Base-by-base conservation (phyloP, 331 rosid genomes). In the Rosa hybrid region DNA sequence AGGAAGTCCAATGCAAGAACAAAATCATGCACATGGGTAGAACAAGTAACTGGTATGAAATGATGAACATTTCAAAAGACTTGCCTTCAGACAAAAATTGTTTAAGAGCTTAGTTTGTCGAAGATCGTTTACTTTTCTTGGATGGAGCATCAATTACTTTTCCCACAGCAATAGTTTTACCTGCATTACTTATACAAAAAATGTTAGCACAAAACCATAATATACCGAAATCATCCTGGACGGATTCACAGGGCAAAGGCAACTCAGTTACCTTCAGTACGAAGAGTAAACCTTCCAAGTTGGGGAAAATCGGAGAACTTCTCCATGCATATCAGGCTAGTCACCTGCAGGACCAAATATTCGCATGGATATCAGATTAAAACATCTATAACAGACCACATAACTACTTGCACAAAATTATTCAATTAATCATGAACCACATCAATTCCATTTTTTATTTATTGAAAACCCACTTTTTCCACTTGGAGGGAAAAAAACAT, bases 251-350 rank as follows among this genome's bases (percentile, higher is more conserved):
- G 81, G 23, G 70, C 48, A 41, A 45, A 20, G 74, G 8, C 62
- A 70, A 68, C 56, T 56, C 54, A 57, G 70, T 84, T 77, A 96
- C 99, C 98, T 88, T 96, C 99, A 45, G 94, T 91, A 27, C 99
- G 99, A 82, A 96, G 98, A 57, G 99, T 96, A 77, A 96, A 96
- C 87, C 99, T 89, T 85, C 99, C 99, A 18, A 96, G 97, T 78
- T 93, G 99, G 3, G 97, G 92, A 77, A 89, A 88, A 69, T 90
- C 90, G 14, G 95, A 39, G 68, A 96, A 96, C 83, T 87, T 92
- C 88, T 96, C 99, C 13, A 93, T 6, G 80, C 99, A 93, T 80
- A 96, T 93, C 57, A 49, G 0, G 82, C 78, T 96, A 72, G 30
- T 86, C 78, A 92, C 99, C 99, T 96, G 87, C 25, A 38, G 71